Evolutionary conservation across 2,329 filamentous ascomycete genomes (phyloP), one percentile per base, ranked within the genome.

Genomic region (Rugonectria rugulosa): DNA sequence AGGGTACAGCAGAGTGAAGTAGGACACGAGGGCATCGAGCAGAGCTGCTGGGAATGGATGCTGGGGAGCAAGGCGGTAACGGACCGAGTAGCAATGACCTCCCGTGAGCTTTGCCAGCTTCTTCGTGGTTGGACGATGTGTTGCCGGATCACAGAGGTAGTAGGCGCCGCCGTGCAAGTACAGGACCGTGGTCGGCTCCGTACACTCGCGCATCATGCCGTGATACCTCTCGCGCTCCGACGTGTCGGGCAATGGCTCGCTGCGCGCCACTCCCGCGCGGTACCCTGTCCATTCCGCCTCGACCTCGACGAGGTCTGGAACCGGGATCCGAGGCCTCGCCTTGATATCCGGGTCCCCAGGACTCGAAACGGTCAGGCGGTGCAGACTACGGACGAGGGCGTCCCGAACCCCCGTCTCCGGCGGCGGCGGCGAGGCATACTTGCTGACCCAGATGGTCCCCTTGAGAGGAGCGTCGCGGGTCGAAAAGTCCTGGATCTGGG

Each of bases 391-490:
- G 59, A 86, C 75, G 21, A 92, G 68, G 2, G 81, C 78, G 37
- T 88, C 80, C n/a, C 82, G 75, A 12, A 87, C 69, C 36, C 79
- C 82, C 65, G 68, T 80, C 70, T 78, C 84, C 53, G 83, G 77
- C 0, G 88, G 89, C 3, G 76, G 75, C 0, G 85, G 83, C 14
- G 91, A 76, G 1, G 81, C 83, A 36, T 90, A 87, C 50, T 85
- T 89, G 65, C 87, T 88, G 20, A 96, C 81, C 93, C 93, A 97
- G 61, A 95, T 86, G 38, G 83, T 84, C 4, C 92, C 92, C 69
- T 91, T 92, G 68, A 96, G 78, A 0, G 85, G 86, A 0, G 82
- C 82, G 49, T 90, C 88, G 53, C 79, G 84, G 38, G 83, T 75
- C 1, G 84, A 83, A n/a, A 84, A 65, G 36, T 75, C 77, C 73